These are phyloP conservation scores for Staphylotrichum tortipilum DNA, from an alignment of 495 filamentous ascomycete genomes.

Conservation along the genomic window DNA sequence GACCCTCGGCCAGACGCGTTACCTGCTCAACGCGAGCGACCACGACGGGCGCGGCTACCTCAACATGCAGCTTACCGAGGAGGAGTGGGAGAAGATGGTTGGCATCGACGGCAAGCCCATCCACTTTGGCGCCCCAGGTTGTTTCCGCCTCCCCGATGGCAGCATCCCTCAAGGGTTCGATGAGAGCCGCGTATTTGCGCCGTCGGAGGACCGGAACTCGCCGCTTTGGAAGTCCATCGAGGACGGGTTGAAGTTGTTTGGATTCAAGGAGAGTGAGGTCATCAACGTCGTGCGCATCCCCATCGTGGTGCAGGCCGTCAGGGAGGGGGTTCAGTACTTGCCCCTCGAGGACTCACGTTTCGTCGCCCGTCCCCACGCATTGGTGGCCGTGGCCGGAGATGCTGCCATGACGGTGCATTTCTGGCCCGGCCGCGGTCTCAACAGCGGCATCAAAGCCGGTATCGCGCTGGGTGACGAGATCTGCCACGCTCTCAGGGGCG, in stretches of 20 bases:
- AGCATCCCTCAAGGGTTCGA: slow-evolving; percentile 26
- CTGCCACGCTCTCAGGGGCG: slow-evolving; percentile 24
- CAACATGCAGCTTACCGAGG: slow-evolving; percentile 35
- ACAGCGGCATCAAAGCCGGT: slow-evolving; percentile 30
- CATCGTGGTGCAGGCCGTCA: slow-evolving; percentile 32
- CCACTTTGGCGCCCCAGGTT: slow-evolving; percentile 29
- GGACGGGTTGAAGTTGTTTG: slow-evolving; percentile 33
- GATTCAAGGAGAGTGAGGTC: slow-evolving; percentile 33
- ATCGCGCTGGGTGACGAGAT: slow-evolving; percentile 28
- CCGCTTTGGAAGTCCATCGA: slow-evolving; percentile 29
- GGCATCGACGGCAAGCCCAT: slow-evolving; percentile 27
- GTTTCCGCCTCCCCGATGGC: slow-evolving; percentile 21
- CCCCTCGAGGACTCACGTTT: slow-evolving; percentile 21
- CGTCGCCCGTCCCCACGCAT: slow-evolving; percentile 25
- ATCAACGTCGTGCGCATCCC: slow-evolving; percentile 34
- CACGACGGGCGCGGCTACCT: slow-evolving; percentile 30
- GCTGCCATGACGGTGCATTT: slow-evolving; percentile 31
- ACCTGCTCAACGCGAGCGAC: slow-evolving; percentile 32
- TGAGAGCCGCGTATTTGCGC: slow-evolving; percentile 25
- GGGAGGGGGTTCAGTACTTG: slow-evolving; percentile 28
- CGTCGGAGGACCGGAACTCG: slow-evolving; percentile 24
- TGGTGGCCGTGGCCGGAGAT: slow-evolving; percentile 26
- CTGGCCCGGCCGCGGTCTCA: slow-evolving; percentile 27
- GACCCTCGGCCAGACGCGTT: slow-evolving; percentile 31
- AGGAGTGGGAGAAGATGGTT: slow-evolving; percentile 34